These are phyloP conservation scores for Cyberlindnera xylosilytica DNA, from an alignment of 805 yeast genomes.

Conservation along the genomic window DNA sequence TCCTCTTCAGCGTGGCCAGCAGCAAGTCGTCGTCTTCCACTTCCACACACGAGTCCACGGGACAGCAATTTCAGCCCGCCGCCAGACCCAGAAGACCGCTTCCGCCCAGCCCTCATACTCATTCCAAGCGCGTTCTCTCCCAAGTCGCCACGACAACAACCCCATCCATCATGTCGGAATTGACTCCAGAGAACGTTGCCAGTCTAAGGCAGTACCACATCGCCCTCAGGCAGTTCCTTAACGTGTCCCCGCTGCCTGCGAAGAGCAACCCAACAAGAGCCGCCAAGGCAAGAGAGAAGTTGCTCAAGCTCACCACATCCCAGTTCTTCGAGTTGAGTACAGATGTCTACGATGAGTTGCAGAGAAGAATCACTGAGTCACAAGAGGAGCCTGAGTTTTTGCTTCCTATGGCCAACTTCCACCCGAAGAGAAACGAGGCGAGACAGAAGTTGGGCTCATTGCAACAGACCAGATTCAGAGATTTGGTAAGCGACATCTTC, in stretches of 20 bases:
- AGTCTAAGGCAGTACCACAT: slow-evolving; percentile 22
- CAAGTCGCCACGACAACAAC: background rate
- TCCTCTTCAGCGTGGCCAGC: too few relatives aligned
- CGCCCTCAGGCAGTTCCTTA: slow-evolving; percentile 25
- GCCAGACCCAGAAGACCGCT: too few relatives aligned
- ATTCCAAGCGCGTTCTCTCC: background rate
- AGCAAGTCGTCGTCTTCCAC: too few relatives aligned
- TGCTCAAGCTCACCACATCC: slow-evolving; percentile 70
- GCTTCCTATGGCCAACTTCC: slow-evolving; percentile 70
- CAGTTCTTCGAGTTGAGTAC: slow-evolving; percentile 91
- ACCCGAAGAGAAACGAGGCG: slow-evolving; percentile 94
- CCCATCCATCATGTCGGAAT: slow-evolving; percentile 14
- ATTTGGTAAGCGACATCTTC: slow-evolving; percentile 83
- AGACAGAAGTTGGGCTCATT: slow-evolving; percentile 85
- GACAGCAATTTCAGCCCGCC: too few relatives aligned
- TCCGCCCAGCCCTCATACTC: too few relatives aligned
- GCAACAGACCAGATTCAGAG: slow-evolving; percentile 80
- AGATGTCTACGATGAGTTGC: slow-evolving; percentile 91
- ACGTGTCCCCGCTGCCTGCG: slow-evolving; percentile 20
- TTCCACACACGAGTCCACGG: too few relatives aligned
- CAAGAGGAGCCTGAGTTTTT: slow-evolving; percentile 60
- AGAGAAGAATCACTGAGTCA: slow-evolving; percentile 66
- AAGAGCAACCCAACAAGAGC: slow-evolving; percentile 48
- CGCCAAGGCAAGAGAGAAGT: slow-evolving; percentile 79
- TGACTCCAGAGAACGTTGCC: slow-evolving; percentile 15